Conservation (phyloP, 2,329 filamentous ascomycete genomes). For the Fonsecaea pedrosoi region DNA sequence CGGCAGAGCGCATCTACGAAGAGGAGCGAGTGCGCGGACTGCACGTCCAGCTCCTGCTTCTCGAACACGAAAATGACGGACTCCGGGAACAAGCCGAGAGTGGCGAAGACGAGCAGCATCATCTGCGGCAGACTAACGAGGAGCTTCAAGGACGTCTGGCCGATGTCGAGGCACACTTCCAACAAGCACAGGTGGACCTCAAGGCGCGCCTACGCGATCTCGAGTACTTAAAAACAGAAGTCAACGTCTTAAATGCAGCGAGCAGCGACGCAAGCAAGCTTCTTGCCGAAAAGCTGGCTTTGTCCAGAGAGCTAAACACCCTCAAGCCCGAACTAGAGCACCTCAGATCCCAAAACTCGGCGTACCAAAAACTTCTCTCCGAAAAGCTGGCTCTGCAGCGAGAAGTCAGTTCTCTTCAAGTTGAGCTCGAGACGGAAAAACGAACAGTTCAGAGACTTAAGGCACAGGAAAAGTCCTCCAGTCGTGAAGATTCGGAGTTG, state of each 20-base stretch:
- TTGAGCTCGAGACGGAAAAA: conserved; percentile 83
- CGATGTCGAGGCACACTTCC: conserved; percentile 55
- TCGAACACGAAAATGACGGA: conserved; percentile 75
- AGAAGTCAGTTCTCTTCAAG: conserved; percentile 76
- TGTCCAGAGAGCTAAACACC: conserved; percentile 65
- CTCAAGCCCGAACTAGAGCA: conserved; percentile 69
- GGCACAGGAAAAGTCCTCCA: conserved; percentile 56
- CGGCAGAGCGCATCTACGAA: conserved; percentile 71
- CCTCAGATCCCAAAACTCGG: conserved; percentile 62
- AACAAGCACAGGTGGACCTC: conserved; percentile 59
- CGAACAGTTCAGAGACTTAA: conserved; percentile 67
- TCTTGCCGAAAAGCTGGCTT: conserved; percentile 68
- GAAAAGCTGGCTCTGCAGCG: conserved; percentile 83
- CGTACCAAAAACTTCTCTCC: conserved; percentile 71
- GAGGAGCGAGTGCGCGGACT: conserved; percentile 76
- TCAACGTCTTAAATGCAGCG: conserved; percentile 70
- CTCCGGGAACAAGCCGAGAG: conserved; percentile 68
- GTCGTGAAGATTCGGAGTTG: conserved; percentile 48
- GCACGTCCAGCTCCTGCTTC: conserved; percentile 71
- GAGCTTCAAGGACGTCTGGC: conserved; percentile 51
- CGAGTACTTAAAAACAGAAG: conserved; percentile 67
- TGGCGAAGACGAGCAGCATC: conserved; percentile 60
- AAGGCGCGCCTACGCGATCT: conserved; percentile 61
- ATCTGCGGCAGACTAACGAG: conserved; percentile 59
- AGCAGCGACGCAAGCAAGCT: conserved; percentile 74